These are phyloP conservation scores for Aurinia saxatilis DNA, from an alignment of 345 rosid genomes.

Conservation along the genomic window DNA sequence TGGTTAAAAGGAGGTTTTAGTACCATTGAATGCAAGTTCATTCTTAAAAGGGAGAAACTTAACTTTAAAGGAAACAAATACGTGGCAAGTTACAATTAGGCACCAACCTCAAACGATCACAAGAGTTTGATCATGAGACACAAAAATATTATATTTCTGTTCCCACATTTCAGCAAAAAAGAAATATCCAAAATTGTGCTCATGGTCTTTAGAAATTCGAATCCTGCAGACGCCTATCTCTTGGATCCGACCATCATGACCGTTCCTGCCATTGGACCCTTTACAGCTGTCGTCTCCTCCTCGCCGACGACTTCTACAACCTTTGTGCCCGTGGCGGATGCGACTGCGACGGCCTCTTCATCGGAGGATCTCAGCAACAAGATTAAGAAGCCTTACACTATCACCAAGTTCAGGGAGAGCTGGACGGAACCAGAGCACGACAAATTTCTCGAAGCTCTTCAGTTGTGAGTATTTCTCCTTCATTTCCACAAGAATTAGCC, in stretches of 20 bases:
- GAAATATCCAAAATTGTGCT: not conserved
- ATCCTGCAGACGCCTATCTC: slow-evolving; percentile 50
- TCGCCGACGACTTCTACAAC: slow-evolving; percentile 23
- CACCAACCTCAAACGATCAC: too few relatives aligned
- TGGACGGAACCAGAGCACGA: slow-evolving; percentile 99
- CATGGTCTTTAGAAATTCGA: slow-evolving; percentile 62
- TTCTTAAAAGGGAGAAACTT: too few relatives aligned
- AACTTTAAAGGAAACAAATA: too few relatives aligned
- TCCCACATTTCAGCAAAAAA: too few relatives aligned
- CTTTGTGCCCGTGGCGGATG: slow-evolving; percentile 19
- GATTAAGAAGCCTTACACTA: slow-evolving; percentile 80
- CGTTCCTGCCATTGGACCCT: slow-evolving; percentile 49
- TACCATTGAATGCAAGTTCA: too few relatives aligned
- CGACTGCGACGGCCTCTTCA: slow-evolving; percentile 34
- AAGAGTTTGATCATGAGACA: too few relatives aligned
- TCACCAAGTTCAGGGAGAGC: slow-evolving; percentile 86
- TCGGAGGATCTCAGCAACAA: slow-evolving; percentile 64
- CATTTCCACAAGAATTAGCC: too few relatives aligned
- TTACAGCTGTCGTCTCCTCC: slow-evolving; percentile 27
- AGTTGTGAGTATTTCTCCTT: slow-evolving; percentile 45
- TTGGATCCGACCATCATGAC: slow-evolving; percentile 70
- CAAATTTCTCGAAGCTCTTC: slow-evolving; percentile 89
- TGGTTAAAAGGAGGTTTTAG: too few relatives aligned
- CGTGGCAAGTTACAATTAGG: too few relatives aligned
- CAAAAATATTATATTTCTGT: too few relatives aligned